phyloP scores from a whole-genome alignment of 2,329 filamentous ascomycete species.

The Penicillium sp. region DNA sequence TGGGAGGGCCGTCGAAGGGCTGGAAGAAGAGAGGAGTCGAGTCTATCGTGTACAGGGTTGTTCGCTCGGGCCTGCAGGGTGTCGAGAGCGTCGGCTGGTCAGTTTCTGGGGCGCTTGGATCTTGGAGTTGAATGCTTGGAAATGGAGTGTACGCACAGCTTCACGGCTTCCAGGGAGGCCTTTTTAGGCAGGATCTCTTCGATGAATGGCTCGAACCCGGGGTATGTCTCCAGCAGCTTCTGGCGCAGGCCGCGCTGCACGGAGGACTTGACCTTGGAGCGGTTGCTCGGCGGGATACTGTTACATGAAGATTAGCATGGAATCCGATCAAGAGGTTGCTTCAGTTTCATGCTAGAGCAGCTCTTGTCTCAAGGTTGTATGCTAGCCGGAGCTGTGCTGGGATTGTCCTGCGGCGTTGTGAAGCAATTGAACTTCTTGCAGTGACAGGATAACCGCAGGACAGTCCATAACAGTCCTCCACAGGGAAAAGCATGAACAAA shows the following conservation, averaged over 20 bases:
- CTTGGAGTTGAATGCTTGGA: not conserved
- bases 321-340: no score
- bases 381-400: no score
- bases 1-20: constrained; percentile 69
- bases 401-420: no score
- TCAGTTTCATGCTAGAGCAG: no score
- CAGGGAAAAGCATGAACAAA: not conserved
- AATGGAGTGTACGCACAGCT: constrained; percentile 56
- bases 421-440: no score
- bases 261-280: constrained; percentile 96
- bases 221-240: constrained; percentile 79
- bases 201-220: constrained; percentile 79
- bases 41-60: constrained; percentile 82
- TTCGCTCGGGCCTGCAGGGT: constrained; percentile 73
- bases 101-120: not conserved
- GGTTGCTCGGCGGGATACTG: constrained; percentile 72
- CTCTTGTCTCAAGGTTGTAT: no score
- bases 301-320: constrained; percentile 3
- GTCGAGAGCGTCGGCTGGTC: no score
- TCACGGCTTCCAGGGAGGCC: constrained; percentile 81
- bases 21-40: constrained; percentile 85
- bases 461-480: no score
- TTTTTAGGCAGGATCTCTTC: constrained; percentile 97
- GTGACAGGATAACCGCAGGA: no score
- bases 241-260: constrained; percentile 82